phyloP scores from a whole-genome alignment of 1,284 basidiomycete species.

The Volvariella volvacea region DNA sequence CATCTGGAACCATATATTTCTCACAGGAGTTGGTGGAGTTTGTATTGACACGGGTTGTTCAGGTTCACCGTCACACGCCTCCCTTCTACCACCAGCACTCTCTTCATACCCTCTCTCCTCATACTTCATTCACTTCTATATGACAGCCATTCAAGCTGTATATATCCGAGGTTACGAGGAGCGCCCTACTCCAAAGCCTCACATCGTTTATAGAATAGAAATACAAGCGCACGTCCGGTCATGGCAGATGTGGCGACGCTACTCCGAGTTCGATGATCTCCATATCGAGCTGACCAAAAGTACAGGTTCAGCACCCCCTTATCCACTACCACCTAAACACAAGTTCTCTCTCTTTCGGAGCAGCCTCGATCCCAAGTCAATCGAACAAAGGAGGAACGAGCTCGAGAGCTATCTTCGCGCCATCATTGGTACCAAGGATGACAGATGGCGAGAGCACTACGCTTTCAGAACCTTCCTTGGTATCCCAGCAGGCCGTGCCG shows the following conservation, averaged over 20 bases:
- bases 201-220: conserved; percentile 75
- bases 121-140: conserved; percentile 15
- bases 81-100: too few relatives aligned
- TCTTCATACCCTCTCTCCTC: not conserved
- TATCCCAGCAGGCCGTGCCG: conserved; percentile 57
- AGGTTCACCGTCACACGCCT: too few relatives aligned
- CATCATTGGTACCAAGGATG: conserved; percentile 76
- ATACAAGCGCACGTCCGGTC: conserved; percentile 79
- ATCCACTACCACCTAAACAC: conserved; percentile 77
- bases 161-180: conserved; percentile 64
- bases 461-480: conserved; percentile 87
- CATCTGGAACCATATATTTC: too few relatives aligned
- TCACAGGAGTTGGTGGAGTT: too few relatives aligned
- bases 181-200: conserved; percentile 59
- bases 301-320: conserved; percentile 67
- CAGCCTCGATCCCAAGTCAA: conserved; percentile 39
- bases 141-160: conserved; percentile 73
- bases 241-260: conserved; percentile 91
- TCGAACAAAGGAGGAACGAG: conserved; percentile 69
- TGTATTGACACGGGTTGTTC: too few relatives aligned
- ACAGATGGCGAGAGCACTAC: conserved; percentile 73
- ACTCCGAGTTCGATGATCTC: conserved; percentile 89
- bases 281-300: conserved; percentile 75
- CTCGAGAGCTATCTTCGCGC: conserved; percentile 86
- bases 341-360: conserved; percentile 57